Base-by-base conservation (phyloP, 768 basidiomycete species). In the Pleurotus salmoneostramineus region DNA sequence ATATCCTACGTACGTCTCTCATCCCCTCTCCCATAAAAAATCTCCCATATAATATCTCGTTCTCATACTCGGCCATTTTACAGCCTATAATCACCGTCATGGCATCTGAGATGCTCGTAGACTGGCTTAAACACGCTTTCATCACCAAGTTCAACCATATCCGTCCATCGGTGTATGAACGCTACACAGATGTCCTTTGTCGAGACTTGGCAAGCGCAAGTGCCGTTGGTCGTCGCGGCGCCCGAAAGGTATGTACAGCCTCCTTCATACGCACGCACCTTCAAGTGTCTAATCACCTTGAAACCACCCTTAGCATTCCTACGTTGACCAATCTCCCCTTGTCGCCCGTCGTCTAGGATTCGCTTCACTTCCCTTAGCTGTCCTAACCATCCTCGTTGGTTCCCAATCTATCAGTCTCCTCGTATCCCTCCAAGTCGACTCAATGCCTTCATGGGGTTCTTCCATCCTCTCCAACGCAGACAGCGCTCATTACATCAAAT, bases 141-240 rank as follows among this genome's bases (percentile, higher is more conserved):
- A 98, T 99, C 65, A 96, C 95, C 51, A 99, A 99, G 71, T 98
- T 98, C 77, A 99, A 99, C 64, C 96, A 98, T 66, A 95, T 99
- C 48, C 86, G 95, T 0, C 93, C 95, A 0, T 90, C 89, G 0
- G 93, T 98, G 2, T 99, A 98, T 63, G 94, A 94, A 61, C 83
- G 96, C 12, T 99, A 93, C 69, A 91, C 88, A 2, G 97, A 99
- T 64, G 93, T 99, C 0, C 80, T 99, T 1, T 98, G 95, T 66
- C 88, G 91, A 40, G 97, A 99, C 69, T 80, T 99, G 12, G 82
- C 95, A 5, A 88, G 88, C 60, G 89, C 84, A 50, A 89, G 87
- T 60, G 83, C 85, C 42, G 78, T 88, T 15, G 85, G 88, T 3
- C 77, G 90, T 45, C 77, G 81, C 27, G 81, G 83, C 31, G 81